Conservation (phyloP, 257 asterid species). For the Primulina huaijiensis region DNA sequence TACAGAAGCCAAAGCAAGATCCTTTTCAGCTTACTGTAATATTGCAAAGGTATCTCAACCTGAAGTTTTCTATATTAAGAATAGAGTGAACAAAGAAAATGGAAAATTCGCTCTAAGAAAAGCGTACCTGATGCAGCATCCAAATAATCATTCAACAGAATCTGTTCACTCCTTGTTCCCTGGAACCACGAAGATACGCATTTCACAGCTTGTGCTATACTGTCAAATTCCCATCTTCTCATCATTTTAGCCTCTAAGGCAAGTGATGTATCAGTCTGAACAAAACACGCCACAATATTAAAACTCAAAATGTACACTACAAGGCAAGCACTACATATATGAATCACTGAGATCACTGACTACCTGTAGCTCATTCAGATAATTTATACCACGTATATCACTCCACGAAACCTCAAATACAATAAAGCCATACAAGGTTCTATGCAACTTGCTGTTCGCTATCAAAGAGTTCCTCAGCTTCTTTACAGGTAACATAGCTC, state of each 20-base stretch:
- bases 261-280: slow-evolving; percentile 90
- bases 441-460: slow-evolving; percentile 74
- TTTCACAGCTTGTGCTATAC: slow-evolving; percentile 67
- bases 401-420: slow-evolving; percentile 89
- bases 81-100: neutral
- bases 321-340: slow-evolving; percentile 11
- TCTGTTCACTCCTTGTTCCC: slow-evolving; percentile 61
- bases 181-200: slow-evolving; percentile 75
- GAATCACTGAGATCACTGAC: slow-evolving; percentile 10
- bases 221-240: slow-evolving; percentile 98
- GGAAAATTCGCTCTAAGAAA: slow-evolving; percentile 7
- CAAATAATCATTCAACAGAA: slow-evolving; percentile 60
- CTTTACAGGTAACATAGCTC: slow-evolving; percentile 88
- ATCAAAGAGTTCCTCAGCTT: slow-evolving; percentile 70
- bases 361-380: slow-evolving; percentile 97
- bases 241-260: slow-evolving; percentile 80
- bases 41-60: neutral
- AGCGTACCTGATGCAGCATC: slow-evolving; percentile 57
- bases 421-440: slow-evolving; percentile 88
- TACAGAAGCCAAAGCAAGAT: neutral
- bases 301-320: slow-evolving; percentile 15
- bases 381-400: slow-evolving; percentile 85
- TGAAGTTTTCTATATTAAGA: neutral
- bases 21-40: neutral
- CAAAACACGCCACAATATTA: slow-evolving; percentile 10